Evolutionary conservation across 495 filamentous ascomycete species (phyloP), one percentile per base, ranked within the genome.

Genomic region (Geopyxis carbonaria): DNA sequence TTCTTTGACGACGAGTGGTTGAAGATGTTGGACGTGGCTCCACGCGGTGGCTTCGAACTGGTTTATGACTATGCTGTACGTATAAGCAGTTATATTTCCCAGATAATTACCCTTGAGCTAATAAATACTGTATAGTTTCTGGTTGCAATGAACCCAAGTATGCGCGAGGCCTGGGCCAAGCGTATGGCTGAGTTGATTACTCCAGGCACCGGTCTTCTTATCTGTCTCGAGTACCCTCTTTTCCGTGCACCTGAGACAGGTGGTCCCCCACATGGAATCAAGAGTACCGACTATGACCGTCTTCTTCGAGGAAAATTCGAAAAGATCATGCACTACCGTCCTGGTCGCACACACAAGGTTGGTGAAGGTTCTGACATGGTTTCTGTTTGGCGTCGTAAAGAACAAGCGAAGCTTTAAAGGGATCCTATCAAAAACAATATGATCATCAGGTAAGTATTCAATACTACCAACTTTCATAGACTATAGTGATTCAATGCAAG

Each of bases 41-140:
- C 58, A 6, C 61, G 65, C 38, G 64, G 57, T 6, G 52, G 46
- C 28, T 85, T 84, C 61, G 80, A 91, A 60, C 48, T 91, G 15
- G 73, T 87, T 22, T 89, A 82, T 61, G 81, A 89, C 54, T 84
- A 85, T 51, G 82, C 78, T 22, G 80, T 83, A 61, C 46, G 73
- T 53, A 38, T 38, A 18, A 23, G 29, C 10, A 15, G 20, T 21
- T 18, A 10, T 36, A 29, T 7, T 38, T 5, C 20, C 39, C 11
- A 16, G n/a, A n/a, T 28, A n/a, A 11, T 38, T 28, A 6, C 35
- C 10, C 14, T 20, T 8, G 20, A 4, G 14, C 18, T 36, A 22
- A 19, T 22, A 36, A 28, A 13, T 28, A 28, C 25, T 7, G 25
- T 33, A 6, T 5, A 62, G 59, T 65, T 65, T 24, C 46, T 65